Conservation (phyloP, 1,284 basidiomycete species). For the Cryptococcus deneoformans region DNA sequence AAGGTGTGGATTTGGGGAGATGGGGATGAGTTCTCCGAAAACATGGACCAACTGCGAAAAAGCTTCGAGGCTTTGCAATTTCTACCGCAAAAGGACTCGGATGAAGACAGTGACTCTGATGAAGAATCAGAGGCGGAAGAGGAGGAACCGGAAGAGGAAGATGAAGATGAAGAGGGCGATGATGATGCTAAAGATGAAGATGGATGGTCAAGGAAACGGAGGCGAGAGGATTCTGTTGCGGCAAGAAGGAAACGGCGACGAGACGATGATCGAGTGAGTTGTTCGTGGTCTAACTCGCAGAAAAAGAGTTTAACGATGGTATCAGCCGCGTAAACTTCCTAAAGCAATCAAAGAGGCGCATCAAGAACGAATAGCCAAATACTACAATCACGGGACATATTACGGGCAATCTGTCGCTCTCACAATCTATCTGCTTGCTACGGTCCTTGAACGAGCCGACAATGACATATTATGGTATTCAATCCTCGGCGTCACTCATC, state of each 20-base stretch:
- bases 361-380: conserved; percentile 65
- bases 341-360: conserved; percentile 66
- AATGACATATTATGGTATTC: conserved; percentile 95
- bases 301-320: conserved; percentile 3
- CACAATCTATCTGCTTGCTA: conserved; percentile 87
- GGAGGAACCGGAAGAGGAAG: conserved; percentile 50
- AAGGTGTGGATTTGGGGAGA: conserved; percentile 76
- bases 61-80: conserved; percentile 60
- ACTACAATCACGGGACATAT: conserved; percentile 82
- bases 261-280: conserved; percentile 29
- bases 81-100: conserved; percentile 35
- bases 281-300: not conserved
- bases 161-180: conserved; percentile 42
- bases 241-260: conserved; percentile 25
- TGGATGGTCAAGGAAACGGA: conserved; percentile 61
- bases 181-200: conserved; percentile 19
- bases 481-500: conserved; percentile 88
- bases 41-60: conserved; percentile 44
- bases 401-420: conserved; percentile 87
- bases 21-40: conserved; percentile 57
- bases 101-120: conserved; percentile 30
- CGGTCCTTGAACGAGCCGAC: conserved; percentile 81
- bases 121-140: conserved; percentile 42
- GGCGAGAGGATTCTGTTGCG: conserved; percentile 29
- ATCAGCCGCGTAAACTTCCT: conserved; percentile 56